Percentiles rank a stretch among this genome's conserved stretches.
These are phyloP conservation scores for Mycocalia duriaeana DNA, from an alignment of 1,284 basidiomycete genomes.

Conservation along the genomic window DNA sequence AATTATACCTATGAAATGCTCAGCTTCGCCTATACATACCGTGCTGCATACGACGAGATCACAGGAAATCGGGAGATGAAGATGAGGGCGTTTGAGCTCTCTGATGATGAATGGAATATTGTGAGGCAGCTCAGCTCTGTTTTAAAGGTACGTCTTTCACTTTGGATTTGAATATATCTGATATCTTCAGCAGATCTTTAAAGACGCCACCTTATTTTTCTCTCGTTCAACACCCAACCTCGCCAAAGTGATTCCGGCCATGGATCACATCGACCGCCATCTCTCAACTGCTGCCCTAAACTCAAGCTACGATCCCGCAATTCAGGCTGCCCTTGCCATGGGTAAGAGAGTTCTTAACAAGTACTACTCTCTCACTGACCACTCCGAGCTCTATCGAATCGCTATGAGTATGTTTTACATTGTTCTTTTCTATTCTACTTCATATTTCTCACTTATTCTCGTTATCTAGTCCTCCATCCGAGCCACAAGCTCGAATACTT, in stretches of 20 bases:
- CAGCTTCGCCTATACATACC: not conserved
- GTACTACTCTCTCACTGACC: not conserved
- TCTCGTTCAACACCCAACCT: constrained; percentile 15
- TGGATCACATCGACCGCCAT: constrained; percentile 20
- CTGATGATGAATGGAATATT: not conserved
- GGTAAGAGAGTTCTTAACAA: not conserved
- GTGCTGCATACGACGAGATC: not conserved
- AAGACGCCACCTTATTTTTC: constrained; percentile 21
- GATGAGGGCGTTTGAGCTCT: not conserved
- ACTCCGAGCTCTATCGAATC: not conserved
- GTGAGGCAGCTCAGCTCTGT: not conserved
- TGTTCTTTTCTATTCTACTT: not conserved
- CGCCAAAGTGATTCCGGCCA: constrained; percentile 23
- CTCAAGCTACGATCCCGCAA: constrained; percentile 8
- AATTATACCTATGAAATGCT: constrained; percentile 1
- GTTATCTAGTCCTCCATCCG: not conserved
- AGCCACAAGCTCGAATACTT: not conserved
- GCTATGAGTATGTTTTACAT: not conserved
- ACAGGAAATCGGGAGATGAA: not conserved
- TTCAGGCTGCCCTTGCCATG: not conserved
- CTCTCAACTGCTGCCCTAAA: constrained; percentile 6
- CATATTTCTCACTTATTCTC: not conserved
- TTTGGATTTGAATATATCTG: too few relatives aligned
- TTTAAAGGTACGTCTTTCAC: constrained; percentile 3
- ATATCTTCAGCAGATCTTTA: constrained; percentile 17